Evolutionary conservation across 2,329 filamentous ascomycete genomes (phyloP), one percentile per base, ranked within the genome.

Genomic region (Ceratocystiopsis sp.): DNA sequence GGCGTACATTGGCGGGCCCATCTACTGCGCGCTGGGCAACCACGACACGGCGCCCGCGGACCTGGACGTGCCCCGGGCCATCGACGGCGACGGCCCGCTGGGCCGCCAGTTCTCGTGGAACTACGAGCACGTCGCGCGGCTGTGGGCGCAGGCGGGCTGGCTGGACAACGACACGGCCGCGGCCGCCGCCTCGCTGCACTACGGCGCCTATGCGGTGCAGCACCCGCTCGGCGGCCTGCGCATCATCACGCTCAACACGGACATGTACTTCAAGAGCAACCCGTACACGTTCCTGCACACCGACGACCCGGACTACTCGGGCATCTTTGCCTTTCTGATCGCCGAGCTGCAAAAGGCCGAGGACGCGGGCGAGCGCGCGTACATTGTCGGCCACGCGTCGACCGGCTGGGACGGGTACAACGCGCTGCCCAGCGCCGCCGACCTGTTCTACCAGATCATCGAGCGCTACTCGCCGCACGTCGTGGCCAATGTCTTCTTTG

Each of bases 171-270:
- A 53, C 0, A 55, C 60, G 2, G 55, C 57, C 4, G 51, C 54
- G 4, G 58, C 57, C 3, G 59, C 63, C 14, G 52, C 55, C 34
- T 21, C 19, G 25, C 50, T 60, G 35, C 71, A 76, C 50, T 63
- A 65, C 34, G 71, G 69, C 17, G 64, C 60, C 14, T 75, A 74
- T 53, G 68, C 71, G 4, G 60, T 61, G 25, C 10, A 57, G 60
- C 40, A 58, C 63, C 6, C 51, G 55, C 25, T 62, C 60, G 16
- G 69, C 9, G 25, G 71, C 46, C 57, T 77, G 21, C 64, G 69
- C 19, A 57, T 78, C 50, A 74, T 77, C 51, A 73, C 71, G 4
- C 59, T 76, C 50, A 75, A 72, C 59, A 75, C 69, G 16, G 73
- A 75, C 53, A 55, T 75, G 47, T 75, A 69, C 57, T 76, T 77